Evolutionary conservation across 2,329 filamentous ascomycete species (phyloP).

Genomic region (Trichoderma koningiopsis): DNA sequence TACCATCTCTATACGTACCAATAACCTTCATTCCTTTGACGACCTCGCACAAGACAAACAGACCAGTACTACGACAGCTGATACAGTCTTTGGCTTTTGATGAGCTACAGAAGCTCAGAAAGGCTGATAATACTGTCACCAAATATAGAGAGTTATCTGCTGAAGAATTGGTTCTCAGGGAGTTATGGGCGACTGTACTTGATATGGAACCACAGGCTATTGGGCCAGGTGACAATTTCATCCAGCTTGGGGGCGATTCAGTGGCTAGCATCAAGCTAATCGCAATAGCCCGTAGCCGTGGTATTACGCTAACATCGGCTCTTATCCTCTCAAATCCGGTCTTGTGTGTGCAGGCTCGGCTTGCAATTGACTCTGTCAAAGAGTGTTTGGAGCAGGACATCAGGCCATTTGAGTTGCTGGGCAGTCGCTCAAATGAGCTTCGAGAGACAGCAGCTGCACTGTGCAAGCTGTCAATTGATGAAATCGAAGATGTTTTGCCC

Average conservation of each 20-base stretch:
- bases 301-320: constrained; percentile 1
- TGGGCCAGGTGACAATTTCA: constrained; percentile 49
- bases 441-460: neutral
- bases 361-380: neutral
- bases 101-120: neutral
- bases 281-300: constrained; percentile 5
- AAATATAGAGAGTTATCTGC: neutral
- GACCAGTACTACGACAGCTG: neutral
- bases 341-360: neutral
- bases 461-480: neutral
- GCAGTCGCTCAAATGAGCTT: neutral
- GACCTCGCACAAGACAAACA: neutral
- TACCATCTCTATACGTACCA: constrained; percentile 3
- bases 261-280: constrained; percentile 52
- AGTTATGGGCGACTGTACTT: constrained; percentile 43
- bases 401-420: neutral
- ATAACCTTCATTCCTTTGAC: constrained; percentile 4
- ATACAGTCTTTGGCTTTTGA: neutral
- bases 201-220: constrained; percentile 39
- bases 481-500: constrained; percentile 9
- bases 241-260: constrained; percentile 52
- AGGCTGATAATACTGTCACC: neutral
- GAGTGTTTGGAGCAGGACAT: neutral
- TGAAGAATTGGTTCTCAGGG: constrained; percentile 32
- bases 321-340: constrained; percentile 3